These are phyloP conservation scores for Naganishia onofrii DNA, from an alignment of 768 basidiomycete genomes.

Conservation along the genomic window DNA sequence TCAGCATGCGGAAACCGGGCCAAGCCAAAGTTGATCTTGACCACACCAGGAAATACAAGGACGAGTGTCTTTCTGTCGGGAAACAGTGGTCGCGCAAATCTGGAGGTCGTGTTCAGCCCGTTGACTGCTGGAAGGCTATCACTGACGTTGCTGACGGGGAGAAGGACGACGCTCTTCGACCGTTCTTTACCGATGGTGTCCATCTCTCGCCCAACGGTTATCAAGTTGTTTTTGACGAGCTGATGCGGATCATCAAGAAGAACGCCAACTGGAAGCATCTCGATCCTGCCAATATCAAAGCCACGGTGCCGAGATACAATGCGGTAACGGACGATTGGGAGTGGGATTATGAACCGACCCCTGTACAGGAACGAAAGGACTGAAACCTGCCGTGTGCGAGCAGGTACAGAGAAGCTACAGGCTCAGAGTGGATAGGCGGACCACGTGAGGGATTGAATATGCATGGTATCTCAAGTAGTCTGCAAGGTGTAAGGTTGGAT, in stretches of 20 bases:
- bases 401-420: too few relatives aligned
- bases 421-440: too few relatives aligned
- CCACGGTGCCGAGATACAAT: conserved; percentile 23
- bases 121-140: conserved; percentile 43
- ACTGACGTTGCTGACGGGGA: conserved; percentile 37
- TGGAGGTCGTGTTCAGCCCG: not conserved
- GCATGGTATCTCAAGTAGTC: too few relatives aligned
- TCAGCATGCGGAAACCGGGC: conserved; percentile 17
- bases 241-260: conserved; percentile 60
- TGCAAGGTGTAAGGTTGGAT: too few relatives aligned
- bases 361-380: not conserved
- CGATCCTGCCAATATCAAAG: conserved; percentile 21
- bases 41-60: conserved; percentile 60
- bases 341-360: not conserved
- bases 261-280: conserved; percentile 14
- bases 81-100: conserved; percentile 12
- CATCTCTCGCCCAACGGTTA: conserved; percentile 75
- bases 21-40: conserved; percentile 34
- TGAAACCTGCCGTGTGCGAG: not conserved
- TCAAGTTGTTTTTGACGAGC: conserved; percentile 64
- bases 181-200: conserved; percentile 64
- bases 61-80: conserved; percentile 60
- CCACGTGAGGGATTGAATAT: too few relatives aligned
- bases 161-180: conserved; percentile 56
- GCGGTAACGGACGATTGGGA: conserved; percentile 9